phyloP scores from a whole-genome alignment of 352 stramenopile species.

The Hyaloperonospora brassicae region DNA sequence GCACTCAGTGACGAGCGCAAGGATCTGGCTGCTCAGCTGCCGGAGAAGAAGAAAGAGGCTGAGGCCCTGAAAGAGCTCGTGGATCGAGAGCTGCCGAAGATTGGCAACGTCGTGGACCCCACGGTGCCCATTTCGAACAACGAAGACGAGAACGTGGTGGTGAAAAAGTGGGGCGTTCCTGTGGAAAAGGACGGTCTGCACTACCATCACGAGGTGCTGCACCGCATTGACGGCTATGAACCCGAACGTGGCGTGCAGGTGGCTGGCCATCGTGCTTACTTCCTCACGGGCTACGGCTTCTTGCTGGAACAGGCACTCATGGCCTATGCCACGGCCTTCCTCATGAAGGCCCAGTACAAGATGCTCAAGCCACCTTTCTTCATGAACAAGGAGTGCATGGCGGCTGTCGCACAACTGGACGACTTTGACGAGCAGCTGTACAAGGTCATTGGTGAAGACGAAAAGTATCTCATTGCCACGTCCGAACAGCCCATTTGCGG shows the following conservation, averaged over 20 bases:
- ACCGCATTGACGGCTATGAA: constrained; percentile 99
- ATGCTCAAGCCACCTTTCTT: constrained; percentile 99
- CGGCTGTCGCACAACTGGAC: constrained; percentile 96
- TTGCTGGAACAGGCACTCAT: constrained; percentile 99
- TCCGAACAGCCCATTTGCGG: constrained; percentile 99
- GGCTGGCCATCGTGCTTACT: constrained; percentile 97
- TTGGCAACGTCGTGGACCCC: constrained; percentile 97
- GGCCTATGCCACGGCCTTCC: constrained; percentile 97
- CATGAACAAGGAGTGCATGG: constrained; percentile 99
- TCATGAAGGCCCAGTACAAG: constrained; percentile 93
- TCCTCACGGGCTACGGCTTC: constrained; percentile 97
- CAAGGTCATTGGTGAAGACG: constrained; percentile 94
- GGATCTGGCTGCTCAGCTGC: constrained; percentile 51
- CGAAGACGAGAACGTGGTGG: constrained; percentile 94
- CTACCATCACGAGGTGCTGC: constrained; percentile 94
- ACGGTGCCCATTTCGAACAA: constrained; percentile 94
- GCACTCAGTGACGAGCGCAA: constrained; percentile 76
- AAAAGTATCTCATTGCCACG: constrained; percentile 99
- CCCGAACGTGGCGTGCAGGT: constrained; percentile 92
- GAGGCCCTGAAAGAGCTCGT: constrained; percentile 68
- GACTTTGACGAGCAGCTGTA: constrained; percentile 99
- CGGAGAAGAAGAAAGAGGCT: constrained; percentile 72
- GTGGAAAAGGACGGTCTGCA: constrained; percentile 79
- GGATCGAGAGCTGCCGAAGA: constrained; percentile 79
- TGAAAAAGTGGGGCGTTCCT: constrained; percentile 72